These are phyloP conservation scores for Davidsoniella eucalypti DNA, from an alignment of 2,329 filamentous ascomycete genomes.

Conservation along the genomic window DNA sequence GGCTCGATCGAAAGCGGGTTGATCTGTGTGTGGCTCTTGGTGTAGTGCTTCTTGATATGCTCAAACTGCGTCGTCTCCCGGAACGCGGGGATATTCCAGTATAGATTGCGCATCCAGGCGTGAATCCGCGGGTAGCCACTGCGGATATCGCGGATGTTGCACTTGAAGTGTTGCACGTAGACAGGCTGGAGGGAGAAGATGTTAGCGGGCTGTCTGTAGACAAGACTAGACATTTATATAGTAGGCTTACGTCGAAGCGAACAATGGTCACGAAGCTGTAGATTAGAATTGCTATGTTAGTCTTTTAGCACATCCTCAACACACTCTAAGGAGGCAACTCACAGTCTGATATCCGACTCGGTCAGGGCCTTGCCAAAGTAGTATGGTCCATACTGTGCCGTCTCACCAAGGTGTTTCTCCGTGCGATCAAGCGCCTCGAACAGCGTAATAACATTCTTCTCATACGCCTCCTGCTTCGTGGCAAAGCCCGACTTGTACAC, in stretches of 20 bases:
- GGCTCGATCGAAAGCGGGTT: slow-evolving; percentile 63
- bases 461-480: slow-evolving; percentile 67
- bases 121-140: slow-evolving; percentile 70
- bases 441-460: slow-evolving; percentile 50
- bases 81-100: slow-evolving; percentile 72
- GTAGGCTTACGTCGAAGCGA: slow-evolving; percentile 44
- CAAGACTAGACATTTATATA: too few species aligned
- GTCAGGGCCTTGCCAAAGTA: slow-evolving; percentile 63
- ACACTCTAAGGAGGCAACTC: slow-evolving; percentile 17
- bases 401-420: slow-evolving; percentile 47
- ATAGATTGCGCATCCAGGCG: slow-evolving; percentile 65
- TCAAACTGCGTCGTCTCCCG: slow-evolving; percentile 73
- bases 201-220: neutral
- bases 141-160: slow-evolving; percentile 72
- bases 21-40: slow-evolving; percentile 45
- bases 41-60: slow-evolving; percentile 76
- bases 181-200: slow-evolving; percentile 28
- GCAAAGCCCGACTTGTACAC: slow-evolving; percentile 71
- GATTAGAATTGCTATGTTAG: slow-evolving; percentile 1
- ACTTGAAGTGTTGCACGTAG: slow-evolving; percentile 81
- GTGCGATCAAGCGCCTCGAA: slow-evolving; percentile 64
- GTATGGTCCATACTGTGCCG: slow-evolving; percentile 39
- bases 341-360: slow-evolving; percentile 65
- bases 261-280: slow-evolving; percentile 49
- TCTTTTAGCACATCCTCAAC: neutral